Conservation (phyloP, 2,329 filamentous ascomycete genomes). For the Daldinia eschscholtzii region DNA sequence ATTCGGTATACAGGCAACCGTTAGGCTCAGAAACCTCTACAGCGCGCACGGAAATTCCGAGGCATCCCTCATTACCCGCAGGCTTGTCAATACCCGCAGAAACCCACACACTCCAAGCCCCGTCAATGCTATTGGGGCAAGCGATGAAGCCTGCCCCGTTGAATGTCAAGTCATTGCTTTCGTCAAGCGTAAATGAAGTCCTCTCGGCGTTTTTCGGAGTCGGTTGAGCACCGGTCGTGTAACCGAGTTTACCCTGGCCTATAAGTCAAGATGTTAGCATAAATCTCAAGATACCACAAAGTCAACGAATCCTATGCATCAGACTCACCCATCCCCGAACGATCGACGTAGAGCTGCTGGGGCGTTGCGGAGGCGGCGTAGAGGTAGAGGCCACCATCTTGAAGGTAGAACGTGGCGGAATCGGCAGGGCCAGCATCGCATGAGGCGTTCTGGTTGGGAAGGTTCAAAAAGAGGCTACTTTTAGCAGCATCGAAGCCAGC, state of each 20-base stretch:
- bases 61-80: constrained; percentile 55
- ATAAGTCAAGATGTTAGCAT: background rate
- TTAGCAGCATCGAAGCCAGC: constrained; percentile 59
- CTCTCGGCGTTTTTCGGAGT: constrained; percentile 59
- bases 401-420: constrained; percentile 64
- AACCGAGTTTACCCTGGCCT: constrained; percentile 67
- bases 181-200: constrained; percentile 61
- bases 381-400: constrained; percentile 62
- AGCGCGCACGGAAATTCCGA: constrained; percentile 53
- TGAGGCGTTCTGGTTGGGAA: constrained; percentile 60
- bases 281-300: background rate
- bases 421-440: constrained; percentile 59
- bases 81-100: constrained; percentile 52
- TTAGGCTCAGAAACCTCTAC: constrained; percentile 50
- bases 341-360: constrained; percentile 67
- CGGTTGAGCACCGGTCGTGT: constrained; percentile 60
- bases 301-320: background rate
- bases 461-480: constrained; percentile 60
- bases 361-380: constrained; percentile 58
- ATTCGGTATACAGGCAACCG: constrained; percentile 54
- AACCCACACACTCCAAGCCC: constrained; percentile 56
- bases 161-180: constrained; percentile 61
- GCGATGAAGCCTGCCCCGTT: constrained; percentile 61
- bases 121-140: constrained; percentile 63
- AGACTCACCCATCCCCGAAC: constrained; percentile 68